Evolutionary conservation across 495 filamentous ascomycete species (phyloP).

Genomic region (Penicillium manginii): DNA sequence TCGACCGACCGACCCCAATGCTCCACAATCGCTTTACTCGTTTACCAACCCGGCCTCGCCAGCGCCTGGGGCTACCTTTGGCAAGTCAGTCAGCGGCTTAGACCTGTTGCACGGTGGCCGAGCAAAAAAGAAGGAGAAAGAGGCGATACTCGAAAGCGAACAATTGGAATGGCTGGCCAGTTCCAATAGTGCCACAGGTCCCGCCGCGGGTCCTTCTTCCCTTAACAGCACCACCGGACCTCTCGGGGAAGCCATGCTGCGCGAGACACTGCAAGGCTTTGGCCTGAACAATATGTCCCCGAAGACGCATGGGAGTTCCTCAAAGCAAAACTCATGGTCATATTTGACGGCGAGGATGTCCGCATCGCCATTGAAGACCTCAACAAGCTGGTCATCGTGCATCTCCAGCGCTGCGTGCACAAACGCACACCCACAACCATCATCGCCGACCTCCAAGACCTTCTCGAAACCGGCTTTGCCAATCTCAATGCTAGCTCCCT

Average conservation of each 20-base stretch:
- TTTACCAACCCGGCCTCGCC: conserved; percentile 73
- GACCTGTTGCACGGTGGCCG: conserved; percentile 86
- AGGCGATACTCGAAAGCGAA: conserved; percentile 46
- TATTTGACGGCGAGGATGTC: conserved; percentile 93
- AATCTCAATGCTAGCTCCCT: conserved; percentile 80
- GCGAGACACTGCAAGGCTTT: conserved; percentile 58
- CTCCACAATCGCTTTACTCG: conserved; percentile 83
- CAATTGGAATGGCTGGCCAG: conserved; percentile 50
- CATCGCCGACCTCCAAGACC: conserved; percentile 77
- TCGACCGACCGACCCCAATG: conserved; percentile 78
- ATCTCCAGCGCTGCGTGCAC: conserved; percentile 77
- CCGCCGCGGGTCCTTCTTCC: conserved; percentile 41
- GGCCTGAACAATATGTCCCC: conserved; percentile 79
- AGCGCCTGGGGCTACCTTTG: conserved; percentile 66
- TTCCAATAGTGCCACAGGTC: conserved; percentile 29
- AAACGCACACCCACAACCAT: conserved; percentile 68
- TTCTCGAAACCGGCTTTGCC: conserved; percentile 80
- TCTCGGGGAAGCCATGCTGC: conserved; percentile 44
- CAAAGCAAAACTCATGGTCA: conserved; percentile 84
- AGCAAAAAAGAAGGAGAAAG: conserved; percentile 70
- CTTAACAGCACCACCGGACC: conserved; percentile 36
- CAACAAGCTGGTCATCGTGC: conserved; percentile 82
- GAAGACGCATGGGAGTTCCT: conserved; percentile 96
- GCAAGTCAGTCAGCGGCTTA: conserved; percentile 79
- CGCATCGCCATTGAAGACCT: conserved; percentile 91